These are phyloP conservation scores for Grosmannia penicillata DNA, from an alignment of 2,329 filamentous ascomycete species.

Conservation along the genomic window DNA sequence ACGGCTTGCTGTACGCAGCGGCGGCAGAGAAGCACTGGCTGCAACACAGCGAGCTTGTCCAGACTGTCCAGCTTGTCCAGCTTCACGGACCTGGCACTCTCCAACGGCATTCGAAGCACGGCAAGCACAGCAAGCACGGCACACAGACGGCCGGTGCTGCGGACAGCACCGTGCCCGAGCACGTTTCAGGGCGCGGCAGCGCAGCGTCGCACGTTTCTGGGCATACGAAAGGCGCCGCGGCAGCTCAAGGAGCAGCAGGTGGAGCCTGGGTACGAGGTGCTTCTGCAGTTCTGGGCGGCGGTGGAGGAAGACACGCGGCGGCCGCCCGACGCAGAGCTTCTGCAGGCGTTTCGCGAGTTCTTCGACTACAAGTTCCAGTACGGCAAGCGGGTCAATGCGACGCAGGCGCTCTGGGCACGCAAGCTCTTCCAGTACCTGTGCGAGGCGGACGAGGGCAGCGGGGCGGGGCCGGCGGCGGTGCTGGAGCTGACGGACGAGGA, in stretches of 20 bases:
- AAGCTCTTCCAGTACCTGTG: constrained; percentile 40
- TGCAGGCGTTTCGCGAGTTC: constrained; percentile 49
- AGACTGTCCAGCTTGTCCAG: too few relatives aligned
- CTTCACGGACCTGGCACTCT: too few relatives aligned
- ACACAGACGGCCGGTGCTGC: neutral
- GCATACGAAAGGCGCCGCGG: constrained; percentile 43
- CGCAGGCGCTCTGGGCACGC: constrained; percentile 48
- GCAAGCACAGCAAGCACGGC: neutral
- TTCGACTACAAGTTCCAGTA: constrained; percentile 39
- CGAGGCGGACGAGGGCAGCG: constrained; percentile 26
- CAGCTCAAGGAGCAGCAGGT: constrained; percentile 45
- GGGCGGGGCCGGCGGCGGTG: constrained; percentile 1
- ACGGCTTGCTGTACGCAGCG: neutral
- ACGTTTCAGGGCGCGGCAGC: too few relatives aligned
- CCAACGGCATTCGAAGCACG: too few relatives aligned
- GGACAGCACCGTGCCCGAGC: too few relatives aligned
- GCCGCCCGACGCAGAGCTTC: constrained; percentile 47
- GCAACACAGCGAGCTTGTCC: too few relatives aligned
- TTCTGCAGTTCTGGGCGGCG: constrained; percentile 53
- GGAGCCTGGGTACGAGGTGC: constrained; percentile 55
- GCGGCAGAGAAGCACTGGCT: neutral
- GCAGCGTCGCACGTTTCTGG: constrained; percentile 42
- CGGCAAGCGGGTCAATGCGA: constrained; percentile 40
- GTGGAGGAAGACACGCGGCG: constrained; percentile 48
- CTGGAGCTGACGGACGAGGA: constrained; percentile 23